Base-by-base conservation (phyloP, 2,329 filamentous ascomycete species). In the Colletotrichum truncatum region DNA sequence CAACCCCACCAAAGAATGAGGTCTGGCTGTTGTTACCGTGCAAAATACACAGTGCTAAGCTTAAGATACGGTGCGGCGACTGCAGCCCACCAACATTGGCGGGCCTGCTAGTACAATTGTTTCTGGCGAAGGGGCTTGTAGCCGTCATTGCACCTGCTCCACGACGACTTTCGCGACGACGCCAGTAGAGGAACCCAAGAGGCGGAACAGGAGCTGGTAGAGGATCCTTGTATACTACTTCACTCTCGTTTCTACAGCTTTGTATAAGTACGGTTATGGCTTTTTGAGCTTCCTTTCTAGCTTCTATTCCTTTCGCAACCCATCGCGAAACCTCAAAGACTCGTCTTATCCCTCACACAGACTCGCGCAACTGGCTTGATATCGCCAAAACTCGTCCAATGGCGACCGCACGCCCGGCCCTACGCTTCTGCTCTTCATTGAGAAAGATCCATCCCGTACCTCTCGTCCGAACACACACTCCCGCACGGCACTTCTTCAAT, bases 401-500 rank as follows among this genome's bases (percentile, higher is more conserved):
- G 59, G 34, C 64, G 10, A 48, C 38, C 23, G 18, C 39, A 8
- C 45, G 66, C 32, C 41, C 66, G 23, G 21, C 53, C 11, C 46
- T 45, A 21, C 66, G 66, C 25, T 30, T 57, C 28, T 11, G 49
- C 30, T 14, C 52, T 14, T 52, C 62, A 4, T 41, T 57, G 9
- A n/a, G 30, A 41, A 39, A 8, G 32, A 16, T 65, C 14, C 46
- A 23, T 32, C 11, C 12, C 6, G 32, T 16, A 14, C 25, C 57
- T 23, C 21, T 8, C 45, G 25, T 34, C n/a, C 43, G 25, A 32
- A 39, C 34, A 39, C 39, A 36, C 18, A 25, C 34, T 5, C 21
- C 38, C 14, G 53, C n/a, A 36, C 61, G 67, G 9, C 39, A 38
- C 56, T 69, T 69, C 67, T 69, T 69, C 65, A 58, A 59, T 48